These are phyloP conservation scores for Ammopiptanthus mongolicus DNA, from an alignment of 306 rosid genomes.

Conservation along the genomic window DNA sequence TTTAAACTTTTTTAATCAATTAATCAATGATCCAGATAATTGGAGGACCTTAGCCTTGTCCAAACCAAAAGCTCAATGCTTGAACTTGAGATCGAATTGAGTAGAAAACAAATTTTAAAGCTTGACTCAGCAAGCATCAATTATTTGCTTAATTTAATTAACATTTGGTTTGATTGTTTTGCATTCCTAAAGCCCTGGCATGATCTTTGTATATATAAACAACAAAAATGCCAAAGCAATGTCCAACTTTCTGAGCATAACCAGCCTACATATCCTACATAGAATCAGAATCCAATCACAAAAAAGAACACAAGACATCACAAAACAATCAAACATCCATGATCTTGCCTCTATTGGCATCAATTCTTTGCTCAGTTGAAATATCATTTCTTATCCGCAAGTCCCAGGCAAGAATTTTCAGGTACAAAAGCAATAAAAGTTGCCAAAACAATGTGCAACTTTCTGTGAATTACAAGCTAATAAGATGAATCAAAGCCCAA, in stretches of 20 bases:
- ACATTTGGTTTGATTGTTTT: neutral
- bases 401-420: neutral
- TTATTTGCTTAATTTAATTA: neutral
- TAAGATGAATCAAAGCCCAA: neutral
- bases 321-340: neutral
- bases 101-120: neutral
- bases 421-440: neutral
- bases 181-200: neutral
- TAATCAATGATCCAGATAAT: no score
- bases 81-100: no score
- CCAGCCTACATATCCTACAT: neutral
- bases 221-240: neutral
- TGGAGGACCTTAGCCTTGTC: no score
- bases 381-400: neutral
- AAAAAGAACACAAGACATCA: neutral
- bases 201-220: neutral
- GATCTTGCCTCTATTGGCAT: neutral
- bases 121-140: neutral
- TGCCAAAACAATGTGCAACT: neutral
- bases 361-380: neutral
- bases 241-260: neutral
- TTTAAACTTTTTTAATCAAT: no score
- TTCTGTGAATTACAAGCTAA: neutral
- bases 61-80: no score
- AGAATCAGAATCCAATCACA: neutral